A percentile compares a stretch with the other conserved stretches of the same genome.
Conservation (phyloP, 331 rosid species). For the Malus hybrid region DNA sequence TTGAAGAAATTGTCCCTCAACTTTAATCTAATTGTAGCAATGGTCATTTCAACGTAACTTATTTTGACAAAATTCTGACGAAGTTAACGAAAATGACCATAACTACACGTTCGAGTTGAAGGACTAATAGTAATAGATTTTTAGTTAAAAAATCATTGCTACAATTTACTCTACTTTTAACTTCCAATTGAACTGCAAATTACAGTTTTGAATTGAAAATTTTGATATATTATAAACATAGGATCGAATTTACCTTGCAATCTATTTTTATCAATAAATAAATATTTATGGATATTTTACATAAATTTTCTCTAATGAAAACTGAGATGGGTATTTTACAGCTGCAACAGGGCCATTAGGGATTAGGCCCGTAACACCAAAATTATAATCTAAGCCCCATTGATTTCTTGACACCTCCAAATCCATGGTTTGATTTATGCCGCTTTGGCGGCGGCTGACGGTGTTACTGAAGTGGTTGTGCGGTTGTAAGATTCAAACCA, state of each 20-base stretch:
- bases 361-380: background rate
- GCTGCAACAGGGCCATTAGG: background rate
- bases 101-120: too few species aligned
- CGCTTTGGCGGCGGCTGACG: background rate
- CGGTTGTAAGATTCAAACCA: conserved; percentile 70
- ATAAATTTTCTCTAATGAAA: background rate
- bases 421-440: background rate
- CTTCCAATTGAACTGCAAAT: background rate
- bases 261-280: background rate
- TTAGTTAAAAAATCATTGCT: too few species aligned
- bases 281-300: background rate
- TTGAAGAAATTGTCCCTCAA: too few species aligned
- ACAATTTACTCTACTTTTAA: too few species aligned
- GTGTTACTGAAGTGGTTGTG: conserved; percentile 25
- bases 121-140: too few species aligned
- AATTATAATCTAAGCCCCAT: conserved; percentile 4
- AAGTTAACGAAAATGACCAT: too few species aligned
- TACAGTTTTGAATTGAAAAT: too few species aligned
- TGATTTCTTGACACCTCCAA: background rate
- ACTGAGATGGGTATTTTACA: background rate
- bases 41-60: too few species aligned
- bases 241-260: background rate
- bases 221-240: background rate
- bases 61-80: too few species aligned
- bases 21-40: too few species aligned